Conservation (phyloP, 2,329 filamentous ascomycete species). For the Stagonosporopsis chrysanthemi region DNA sequence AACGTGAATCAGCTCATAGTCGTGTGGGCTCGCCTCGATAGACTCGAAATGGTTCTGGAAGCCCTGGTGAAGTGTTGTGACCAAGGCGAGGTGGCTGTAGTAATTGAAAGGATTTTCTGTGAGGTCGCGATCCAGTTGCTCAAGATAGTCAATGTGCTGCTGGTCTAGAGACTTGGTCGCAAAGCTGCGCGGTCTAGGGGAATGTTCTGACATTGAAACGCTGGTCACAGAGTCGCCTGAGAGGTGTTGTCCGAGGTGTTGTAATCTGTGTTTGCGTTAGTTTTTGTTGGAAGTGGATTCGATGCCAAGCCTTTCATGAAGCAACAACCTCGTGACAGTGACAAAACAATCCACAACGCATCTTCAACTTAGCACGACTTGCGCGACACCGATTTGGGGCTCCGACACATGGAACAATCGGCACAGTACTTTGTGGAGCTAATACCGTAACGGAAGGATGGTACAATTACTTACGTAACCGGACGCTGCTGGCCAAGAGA, state of each 20-base stretch:
- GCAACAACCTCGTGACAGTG: slow-evolving; percentile 31
- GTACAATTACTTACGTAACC: slow-evolving; percentile 42
- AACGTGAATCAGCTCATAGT: slow-evolving; percentile 55
- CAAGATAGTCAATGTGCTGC: slow-evolving; percentile 54
- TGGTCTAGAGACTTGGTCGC: slow-evolving; percentile 53
- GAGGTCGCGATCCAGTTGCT: slow-evolving; percentile 53
- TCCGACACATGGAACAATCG: not conserved
- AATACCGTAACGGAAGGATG: not conserved
- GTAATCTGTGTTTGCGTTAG: slow-evolving; percentile 26
- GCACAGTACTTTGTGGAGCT: not conserved
- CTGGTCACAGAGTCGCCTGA: slow-evolving; percentile 56
- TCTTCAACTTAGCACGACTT: not conserved
- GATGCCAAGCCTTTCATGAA: slow-evolving; percentile 22
- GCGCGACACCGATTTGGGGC: not conserved
- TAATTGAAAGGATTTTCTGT: slow-evolving; percentile 59
- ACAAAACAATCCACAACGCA: slow-evolving; percentile 2
- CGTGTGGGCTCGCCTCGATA: slow-evolving; percentile 47
- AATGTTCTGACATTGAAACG: slow-evolving; percentile 57
- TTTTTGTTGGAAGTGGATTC: slow-evolving; percentile 10
- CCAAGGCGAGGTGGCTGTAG: slow-evolving; percentile 56
- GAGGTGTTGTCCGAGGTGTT: slow-evolving; percentile 47
- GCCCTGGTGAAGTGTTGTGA: slow-evolving; percentile 58
- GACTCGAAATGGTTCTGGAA: slow-evolving; percentile 51
- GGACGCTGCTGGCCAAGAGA: slow-evolving; percentile 44
- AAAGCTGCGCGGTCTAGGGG: slow-evolving; percentile 54